These are phyloP conservation scores for Schrenkiella parvula DNA, from an alignment of 345 rosid species.

Conservation along the genomic window DNA sequence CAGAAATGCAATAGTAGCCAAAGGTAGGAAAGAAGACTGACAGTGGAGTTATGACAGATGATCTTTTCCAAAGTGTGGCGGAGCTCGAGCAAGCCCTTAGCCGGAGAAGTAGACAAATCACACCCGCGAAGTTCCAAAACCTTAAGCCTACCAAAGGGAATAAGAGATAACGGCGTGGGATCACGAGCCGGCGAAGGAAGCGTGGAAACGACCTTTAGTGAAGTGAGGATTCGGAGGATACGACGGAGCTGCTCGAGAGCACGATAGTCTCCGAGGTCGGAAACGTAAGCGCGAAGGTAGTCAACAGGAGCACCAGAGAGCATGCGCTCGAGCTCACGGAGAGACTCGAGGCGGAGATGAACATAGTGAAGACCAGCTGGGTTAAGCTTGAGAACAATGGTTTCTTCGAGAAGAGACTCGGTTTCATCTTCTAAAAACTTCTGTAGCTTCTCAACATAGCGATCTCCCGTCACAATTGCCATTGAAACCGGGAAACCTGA, in stretches of 20 bases:
- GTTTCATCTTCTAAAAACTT: constrained; percentile 69
- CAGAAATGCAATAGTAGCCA: background rate
- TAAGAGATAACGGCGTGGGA: constrained; percentile 78
- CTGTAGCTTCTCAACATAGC: constrained; percentile 77
- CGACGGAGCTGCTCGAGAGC: constrained; percentile 94
- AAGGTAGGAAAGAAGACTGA: constrained; percentile 36
- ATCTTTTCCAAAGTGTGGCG: constrained; percentile 86
- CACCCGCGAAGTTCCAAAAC: constrained; percentile 83
- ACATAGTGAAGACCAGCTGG: constrained; percentile 95
- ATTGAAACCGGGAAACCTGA: constrained; percentile 21
- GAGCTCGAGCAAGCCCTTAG: constrained; percentile 81
- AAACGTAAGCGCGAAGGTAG: constrained; percentile 91
- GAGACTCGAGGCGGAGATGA: constrained; percentile 83
- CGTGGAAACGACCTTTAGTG: constrained; percentile 73
- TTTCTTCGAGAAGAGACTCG: constrained; percentile 64
- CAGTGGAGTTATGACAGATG: constrained; percentile 90
- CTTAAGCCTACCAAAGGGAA: constrained; percentile 77
- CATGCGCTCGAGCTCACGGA: constrained; percentile 79
- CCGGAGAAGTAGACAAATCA: constrained; percentile 89
- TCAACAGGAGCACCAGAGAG: constrained; percentile 88
- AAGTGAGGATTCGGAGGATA: constrained; percentile 71
- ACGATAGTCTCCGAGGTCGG: constrained; percentile 91
- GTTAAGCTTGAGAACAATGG: constrained; percentile 73
- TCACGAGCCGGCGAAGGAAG: constrained; percentile 71
- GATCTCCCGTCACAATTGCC: constrained; percentile 98